phyloP scores from a whole-genome alignment of 768 basidiomycete genomes.

The Dacryopinax primogenitus region DNA sequence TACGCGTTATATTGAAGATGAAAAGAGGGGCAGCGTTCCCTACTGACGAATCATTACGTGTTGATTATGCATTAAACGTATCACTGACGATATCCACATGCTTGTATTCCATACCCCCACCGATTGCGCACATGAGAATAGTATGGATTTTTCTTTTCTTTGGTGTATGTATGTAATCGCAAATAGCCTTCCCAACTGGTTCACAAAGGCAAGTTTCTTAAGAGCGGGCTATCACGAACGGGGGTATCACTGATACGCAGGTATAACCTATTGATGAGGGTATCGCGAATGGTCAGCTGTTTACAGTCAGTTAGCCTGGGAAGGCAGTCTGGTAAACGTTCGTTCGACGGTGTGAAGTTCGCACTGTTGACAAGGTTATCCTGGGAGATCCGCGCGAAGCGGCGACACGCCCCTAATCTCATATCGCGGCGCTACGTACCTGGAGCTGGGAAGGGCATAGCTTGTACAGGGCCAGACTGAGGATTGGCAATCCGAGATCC shows the following conservation, averaged over 20 bases:
- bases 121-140: background rate
- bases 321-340: background rate
- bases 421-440: background rate
- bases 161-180: too few species aligned
- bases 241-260: background rate
- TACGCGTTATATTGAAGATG: constrained; percentile 73
- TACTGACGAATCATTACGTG: background rate
- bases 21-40: constrained; percentile 55
- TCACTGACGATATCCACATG: background rate
- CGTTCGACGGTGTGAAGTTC: background rate
- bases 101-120: constrained; percentile 5
- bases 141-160: too few species aligned
- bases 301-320: background rate
- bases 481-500: background rate
- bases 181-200: too few species aligned
- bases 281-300: background rate
- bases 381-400: too few species aligned
- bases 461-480: background rate
- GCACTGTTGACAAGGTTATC: background rate
- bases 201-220: too few species aligned
- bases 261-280: background rate
- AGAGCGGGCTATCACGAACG: background rate
- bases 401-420: background rate
- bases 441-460: background rate
- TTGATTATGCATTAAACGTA: background rate